Conservation (phyloP, 2,329 filamentous ascomycete genomes). For the Colletotrichum gigasporum region DNA sequence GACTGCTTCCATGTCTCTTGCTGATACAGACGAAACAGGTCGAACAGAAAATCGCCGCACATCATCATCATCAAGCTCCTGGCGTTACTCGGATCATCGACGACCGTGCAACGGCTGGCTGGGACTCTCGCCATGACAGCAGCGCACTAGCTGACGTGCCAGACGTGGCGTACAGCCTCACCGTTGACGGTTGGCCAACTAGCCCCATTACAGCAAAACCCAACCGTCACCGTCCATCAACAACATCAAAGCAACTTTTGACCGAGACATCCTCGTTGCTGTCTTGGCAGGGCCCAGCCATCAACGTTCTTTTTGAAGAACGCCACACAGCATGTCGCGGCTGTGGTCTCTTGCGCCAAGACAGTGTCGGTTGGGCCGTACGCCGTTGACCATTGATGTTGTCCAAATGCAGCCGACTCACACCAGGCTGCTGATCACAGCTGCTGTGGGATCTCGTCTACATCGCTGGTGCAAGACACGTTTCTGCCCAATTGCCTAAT, state of each 20-base stretch:
- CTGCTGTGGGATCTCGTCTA: not conserved
- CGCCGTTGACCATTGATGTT: too few species aligned
- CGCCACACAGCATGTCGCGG: not conserved
- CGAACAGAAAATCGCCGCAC: not conserved
- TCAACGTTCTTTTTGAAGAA: not conserved
- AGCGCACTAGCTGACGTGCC: not conserved
- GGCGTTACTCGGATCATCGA: not conserved
- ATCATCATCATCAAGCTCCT: not conserved
- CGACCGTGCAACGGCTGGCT: not conserved
- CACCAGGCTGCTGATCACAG: not conserved
- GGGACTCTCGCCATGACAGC: constrained; percentile 10
- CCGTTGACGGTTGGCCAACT: constrained; percentile 16
- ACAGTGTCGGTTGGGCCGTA: not conserved
- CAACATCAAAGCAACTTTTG: not conserved
- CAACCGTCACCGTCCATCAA: not conserved
- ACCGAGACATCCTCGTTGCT: constrained; percentile 15
- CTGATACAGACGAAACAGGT: constrained; percentile 1
- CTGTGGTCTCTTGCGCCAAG: not conserved
- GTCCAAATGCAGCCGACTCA: too few species aligned
- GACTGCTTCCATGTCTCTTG: not conserved
- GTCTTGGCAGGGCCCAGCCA: constrained; percentile 16
- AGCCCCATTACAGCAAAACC: not conserved
- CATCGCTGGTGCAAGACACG: not conserved
- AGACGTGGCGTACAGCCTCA: constrained; percentile 2
- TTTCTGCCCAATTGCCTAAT: not conserved